Evolutionary conservation across 75 land plant genomes (phyloP).

Genomic region (Adiantum capillusveneris): DNA sequence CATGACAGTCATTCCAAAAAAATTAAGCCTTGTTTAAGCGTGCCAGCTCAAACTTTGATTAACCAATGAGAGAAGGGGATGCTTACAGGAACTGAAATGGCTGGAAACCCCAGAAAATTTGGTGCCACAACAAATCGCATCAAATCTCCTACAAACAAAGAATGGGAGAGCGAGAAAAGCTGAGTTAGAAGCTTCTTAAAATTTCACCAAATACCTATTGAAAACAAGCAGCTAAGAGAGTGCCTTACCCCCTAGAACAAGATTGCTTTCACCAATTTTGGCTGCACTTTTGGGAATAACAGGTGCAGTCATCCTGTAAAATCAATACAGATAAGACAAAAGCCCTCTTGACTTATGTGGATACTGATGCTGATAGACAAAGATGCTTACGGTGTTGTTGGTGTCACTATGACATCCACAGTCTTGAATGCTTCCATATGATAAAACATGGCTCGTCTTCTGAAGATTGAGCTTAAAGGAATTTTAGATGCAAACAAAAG

Average conservation of each 20-base stretch:
- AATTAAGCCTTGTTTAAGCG: too few species aligned
- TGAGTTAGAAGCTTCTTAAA: too few species aligned
- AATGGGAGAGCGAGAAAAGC: not conserved
- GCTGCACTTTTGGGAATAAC: slow-evolving; percentile 60
- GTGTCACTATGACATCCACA: slow-evolving; percentile 87
- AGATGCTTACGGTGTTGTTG: slow-evolving; percentile 78
- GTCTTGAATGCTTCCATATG: slow-evolving; percentile 82
- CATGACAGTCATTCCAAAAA: too few species aligned
- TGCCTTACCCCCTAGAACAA: slow-evolving; percentile 52
- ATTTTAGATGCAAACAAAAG: too few species aligned
- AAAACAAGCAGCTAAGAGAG: not conserved
- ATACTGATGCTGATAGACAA: not conserved
- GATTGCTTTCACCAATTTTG: slow-evolving; percentile 61
- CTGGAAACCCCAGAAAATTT: slow-evolving; percentile 66
- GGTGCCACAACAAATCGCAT: slow-evolving; percentile 56
- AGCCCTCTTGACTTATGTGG: too few species aligned
- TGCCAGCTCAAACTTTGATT: too few species aligned
- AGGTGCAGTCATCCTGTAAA: slow-evolving; percentile 83
- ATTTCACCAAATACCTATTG: not conserved
- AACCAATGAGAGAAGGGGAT: too few species aligned
- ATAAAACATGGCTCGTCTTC: slow-evolving; percentile 83
- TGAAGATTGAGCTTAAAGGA: too few species aligned
- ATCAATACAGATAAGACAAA: too few species aligned
- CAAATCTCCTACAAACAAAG: slow-evolving; percentile 40
- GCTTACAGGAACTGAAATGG: slow-evolving; percentile 56